These are phyloP conservation scores for Fusarium annulatum DNA, from an alignment of 2,329 filamentous ascomycete species.

Conservation along the genomic window DNA sequence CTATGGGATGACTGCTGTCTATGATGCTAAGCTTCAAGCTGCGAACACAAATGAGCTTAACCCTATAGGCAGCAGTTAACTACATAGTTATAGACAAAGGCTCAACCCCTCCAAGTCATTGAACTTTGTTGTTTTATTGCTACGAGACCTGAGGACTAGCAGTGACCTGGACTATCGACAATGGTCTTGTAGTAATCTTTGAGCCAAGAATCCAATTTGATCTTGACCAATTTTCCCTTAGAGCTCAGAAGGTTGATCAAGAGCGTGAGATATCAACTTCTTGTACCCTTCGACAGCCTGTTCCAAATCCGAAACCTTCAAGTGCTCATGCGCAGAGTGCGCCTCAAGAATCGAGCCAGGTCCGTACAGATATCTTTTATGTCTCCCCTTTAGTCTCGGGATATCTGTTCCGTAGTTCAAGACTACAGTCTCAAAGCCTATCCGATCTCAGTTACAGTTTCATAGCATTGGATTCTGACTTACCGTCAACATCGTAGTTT, in stretches of 20 bases:
- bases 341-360: constrained; percentile 10
- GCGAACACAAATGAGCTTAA: background rate
- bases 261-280: background rate
- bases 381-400: background rate
- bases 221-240: background rate
- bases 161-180: background rate
- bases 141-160: background rate
- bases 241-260: background rate
- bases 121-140: background rate
- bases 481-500: constrained; percentile 2
- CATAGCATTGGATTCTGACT: too few relatives aligned
- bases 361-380: constrained; percentile 7
- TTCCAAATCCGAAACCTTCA: constrained; percentile 4
- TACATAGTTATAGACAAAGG: background rate
- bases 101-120: background rate
- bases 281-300: background rate
- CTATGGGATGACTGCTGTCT: background rate
- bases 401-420: constrained; percentile 12
- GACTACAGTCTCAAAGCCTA: constrained; percentile 1
- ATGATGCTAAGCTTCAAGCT: background rate
- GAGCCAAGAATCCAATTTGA: too few relatives aligned
- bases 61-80: background rate
- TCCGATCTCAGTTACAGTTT: accelerated
- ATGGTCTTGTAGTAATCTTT: too few relatives aligned
- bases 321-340: constrained; percentile 16